Percentiles rank a stretch among this genome's conserved stretches.
phyloP scores from a whole-genome alignment of 2,329 filamentous ascomycete genomes.

The Akanthomyces dipterigenus region DNA sequence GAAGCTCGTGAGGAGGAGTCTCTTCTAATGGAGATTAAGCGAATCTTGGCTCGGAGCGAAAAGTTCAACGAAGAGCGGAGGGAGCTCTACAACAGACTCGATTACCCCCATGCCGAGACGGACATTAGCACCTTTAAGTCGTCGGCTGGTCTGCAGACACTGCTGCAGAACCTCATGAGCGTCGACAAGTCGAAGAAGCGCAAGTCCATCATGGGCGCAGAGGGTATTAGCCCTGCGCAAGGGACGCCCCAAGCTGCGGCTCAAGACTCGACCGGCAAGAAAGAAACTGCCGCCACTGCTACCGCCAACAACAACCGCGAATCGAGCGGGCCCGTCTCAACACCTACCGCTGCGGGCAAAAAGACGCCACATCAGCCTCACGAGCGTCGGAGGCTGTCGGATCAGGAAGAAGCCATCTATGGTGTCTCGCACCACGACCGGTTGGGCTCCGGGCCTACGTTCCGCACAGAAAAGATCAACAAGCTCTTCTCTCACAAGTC shows the following conservation, averaged over 20 bases:
- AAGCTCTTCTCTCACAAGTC: slow-evolving; percentile 74
- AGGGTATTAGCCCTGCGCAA: slow-evolving; percentile 42
- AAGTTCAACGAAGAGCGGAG: slow-evolving; percentile 81
- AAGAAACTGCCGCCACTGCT: slow-evolving; percentile 51
- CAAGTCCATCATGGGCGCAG: slow-evolving; percentile 59
- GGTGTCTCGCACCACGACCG: slow-evolving; percentile 83
- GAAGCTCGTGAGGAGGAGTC: slow-evolving; percentile 91
- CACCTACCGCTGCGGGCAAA: slow-evolving; percentile 39
- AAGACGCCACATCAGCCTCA: slow-evolving; percentile 41
- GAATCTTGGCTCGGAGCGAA: slow-evolving; percentile 81
- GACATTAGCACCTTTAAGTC: slow-evolving; percentile 74
- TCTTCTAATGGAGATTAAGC: slow-evolving; percentile 80
- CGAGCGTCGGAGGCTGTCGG: slow-evolving; percentile 63
- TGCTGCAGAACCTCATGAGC: slow-evolving; percentile 75
- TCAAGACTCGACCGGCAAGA: slow-evolving; percentile 30
- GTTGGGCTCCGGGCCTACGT: slow-evolving; percentile 76
- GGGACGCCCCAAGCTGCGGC: slow-evolving; percentile 32
- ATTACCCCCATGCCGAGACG: slow-evolving; percentile 65
- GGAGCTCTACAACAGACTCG: slow-evolving; percentile 80
- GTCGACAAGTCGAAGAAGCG: slow-evolving; percentile 88
- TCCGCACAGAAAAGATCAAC: slow-evolving; percentile 77
- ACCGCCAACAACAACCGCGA: slow-evolving; percentile 32
- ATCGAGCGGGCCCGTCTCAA: slow-evolving; percentile 26
- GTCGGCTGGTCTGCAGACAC: slow-evolving; percentile 68
- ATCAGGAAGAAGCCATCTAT: slow-evolving; percentile 71